Evolutionary conservation across 2,329 filamentous ascomycete species (phyloP).

Genomic region (Aspergillus candidus): DNA sequence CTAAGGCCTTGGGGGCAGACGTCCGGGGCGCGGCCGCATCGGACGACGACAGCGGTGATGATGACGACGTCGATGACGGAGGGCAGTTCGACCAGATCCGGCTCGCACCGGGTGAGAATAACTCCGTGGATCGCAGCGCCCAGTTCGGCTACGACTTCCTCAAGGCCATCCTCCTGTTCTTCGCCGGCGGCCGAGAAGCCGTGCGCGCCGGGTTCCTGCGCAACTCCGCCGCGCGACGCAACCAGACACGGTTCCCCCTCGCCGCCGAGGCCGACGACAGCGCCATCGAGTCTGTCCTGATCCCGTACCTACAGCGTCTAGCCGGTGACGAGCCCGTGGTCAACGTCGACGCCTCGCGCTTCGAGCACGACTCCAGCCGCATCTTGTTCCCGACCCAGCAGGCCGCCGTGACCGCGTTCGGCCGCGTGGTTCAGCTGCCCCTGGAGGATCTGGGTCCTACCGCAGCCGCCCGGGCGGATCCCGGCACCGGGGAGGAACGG

Average conservation of each 20-base stretch:
- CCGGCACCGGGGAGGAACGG: conserved; percentile 5
- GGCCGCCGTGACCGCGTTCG: conserved; percentile 53
- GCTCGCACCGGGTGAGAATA: conserved; percentile 42
- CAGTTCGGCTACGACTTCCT: conserved; percentile 61
- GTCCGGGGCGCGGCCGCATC: conserved; percentile 50
- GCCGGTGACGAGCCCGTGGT: conserved; percentile 47
- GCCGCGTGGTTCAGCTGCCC: conserved; percentile 47
- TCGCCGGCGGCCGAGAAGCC: conserved; percentile 52
- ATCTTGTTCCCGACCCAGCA: conserved; percentile 49
- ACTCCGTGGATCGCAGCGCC: conserved; percentile 35
- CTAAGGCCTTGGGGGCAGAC: conserved; percentile 51
- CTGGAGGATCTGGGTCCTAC: conserved; percentile 47
- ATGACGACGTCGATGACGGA: conserved; percentile 30
- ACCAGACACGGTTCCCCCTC: conserved; percentile 47
- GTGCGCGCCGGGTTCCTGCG: conserved; percentile 54
- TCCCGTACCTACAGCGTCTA: conserved; percentile 53
- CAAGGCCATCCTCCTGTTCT: conserved; percentile 57
- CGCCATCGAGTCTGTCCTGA: conserved; percentile 51
- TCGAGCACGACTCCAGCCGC: conserved; percentile 51
- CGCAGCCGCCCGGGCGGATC: conserved; percentile 26
- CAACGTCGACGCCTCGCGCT: conserved; percentile 53
- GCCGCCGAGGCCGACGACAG: conserved; percentile 44
- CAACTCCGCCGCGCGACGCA: conserved; percentile 34
- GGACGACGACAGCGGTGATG: conserved; percentile 44
- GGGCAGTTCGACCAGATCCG: conserved; percentile 46